Percentiles rank a stretch among this genome's conserved stretches.
Evolutionary conservation across 306 rosid genomes (phyloP).

Genomic region (Nissolia schottii): DNA sequence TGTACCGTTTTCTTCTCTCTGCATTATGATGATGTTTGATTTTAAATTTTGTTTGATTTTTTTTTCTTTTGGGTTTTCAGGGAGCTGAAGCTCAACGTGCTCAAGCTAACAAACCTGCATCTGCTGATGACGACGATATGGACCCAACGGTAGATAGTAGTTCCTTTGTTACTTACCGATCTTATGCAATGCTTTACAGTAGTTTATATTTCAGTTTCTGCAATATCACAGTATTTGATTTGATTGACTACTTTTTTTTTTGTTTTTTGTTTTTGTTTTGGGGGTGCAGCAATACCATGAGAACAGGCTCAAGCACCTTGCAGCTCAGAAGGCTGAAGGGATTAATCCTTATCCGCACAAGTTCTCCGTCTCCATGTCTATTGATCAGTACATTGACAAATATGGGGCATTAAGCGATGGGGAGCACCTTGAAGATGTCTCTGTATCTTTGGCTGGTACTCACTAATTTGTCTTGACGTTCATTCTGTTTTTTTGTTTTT

Average conservation of each 20-base stretch:
- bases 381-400: constrained; percentile 41
- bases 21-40: not conserved
- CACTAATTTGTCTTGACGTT: constrained; percentile 23
- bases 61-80: constrained; percentile 23
- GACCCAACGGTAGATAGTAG: constrained; percentile 87
- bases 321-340: constrained; percentile 46
- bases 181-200: not conserved
- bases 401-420: constrained; percentile 52
- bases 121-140: constrained; percentile 78
- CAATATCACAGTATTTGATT: not conserved
- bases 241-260: not conserved
- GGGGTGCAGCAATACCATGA: constrained; percentile 72
- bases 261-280: not conserved
- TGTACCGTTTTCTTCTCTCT: not conserved
- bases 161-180: not conserved
- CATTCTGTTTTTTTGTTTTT: not conserved
- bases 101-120: constrained; percentile 47
- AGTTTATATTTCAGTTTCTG: not conserved
- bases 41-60: not conserved
- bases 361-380: constrained; percentile 56
- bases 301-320: constrained; percentile 73
- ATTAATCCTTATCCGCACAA: constrained; percentile 81
- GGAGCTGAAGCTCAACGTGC: constrained; percentile 46
- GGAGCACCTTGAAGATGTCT: constrained; percentile 67
- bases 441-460: constrained; percentile 69